Percentiles rank a stretch among this genome's conserved stretches.
Evolutionary conservation across 2,329 filamentous ascomycete species (phyloP).

Genomic region (Rutstroemia sp.): DNA sequence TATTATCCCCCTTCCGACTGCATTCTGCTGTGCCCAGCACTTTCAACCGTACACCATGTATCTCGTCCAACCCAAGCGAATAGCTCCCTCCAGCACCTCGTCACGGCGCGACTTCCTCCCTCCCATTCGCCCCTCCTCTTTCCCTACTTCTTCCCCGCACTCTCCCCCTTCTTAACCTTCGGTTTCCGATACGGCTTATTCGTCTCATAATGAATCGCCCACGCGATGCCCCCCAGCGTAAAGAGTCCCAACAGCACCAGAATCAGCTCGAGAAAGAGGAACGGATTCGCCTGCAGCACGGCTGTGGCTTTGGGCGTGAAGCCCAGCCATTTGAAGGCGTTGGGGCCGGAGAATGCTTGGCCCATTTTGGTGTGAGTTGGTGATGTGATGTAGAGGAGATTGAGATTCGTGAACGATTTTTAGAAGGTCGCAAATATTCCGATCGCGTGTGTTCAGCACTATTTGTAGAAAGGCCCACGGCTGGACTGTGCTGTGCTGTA

Average conservation of each 20-base stretch:
- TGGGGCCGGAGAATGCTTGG: slow-evolving; percentile 27
- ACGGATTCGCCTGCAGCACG: slow-evolving; percentile 23
- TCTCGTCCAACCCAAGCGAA: background rate
- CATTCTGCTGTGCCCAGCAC: too few species aligned
- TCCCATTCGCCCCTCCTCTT: too few species aligned
- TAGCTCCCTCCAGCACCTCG: background rate
- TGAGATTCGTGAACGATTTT: background rate
- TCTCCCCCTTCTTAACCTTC: slow-evolving; percentile 21
- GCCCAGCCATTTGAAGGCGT: slow-evolving; percentile 29
- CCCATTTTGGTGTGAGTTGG: slow-evolving; percentile 19
- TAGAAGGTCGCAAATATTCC: too few species aligned
- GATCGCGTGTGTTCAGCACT: too few species aligned
- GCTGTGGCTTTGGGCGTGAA: slow-evolving; percentile 28
- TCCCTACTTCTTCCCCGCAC: background rate
- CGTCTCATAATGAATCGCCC: slow-evolving; percentile 25
- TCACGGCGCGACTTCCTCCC: background rate
- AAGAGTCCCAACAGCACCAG: slow-evolving; percentile 17
- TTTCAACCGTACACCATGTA: too few species aligned
- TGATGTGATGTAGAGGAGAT: background rate
- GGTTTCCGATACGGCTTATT: slow-evolving; percentile 27
- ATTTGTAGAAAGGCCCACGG: too few species aligned
- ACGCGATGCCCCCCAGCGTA: slow-evolving; percentile 18
- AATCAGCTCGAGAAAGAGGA: slow-evolving; percentile 23
- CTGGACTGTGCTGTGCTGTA: too few species aligned
- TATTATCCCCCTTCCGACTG: too few species aligned